Evolutionary conservation across 2,329 filamentous ascomycete genomes (phyloP).

Genomic region (Teratosphaeria pseudoeucalypti): DNA sequence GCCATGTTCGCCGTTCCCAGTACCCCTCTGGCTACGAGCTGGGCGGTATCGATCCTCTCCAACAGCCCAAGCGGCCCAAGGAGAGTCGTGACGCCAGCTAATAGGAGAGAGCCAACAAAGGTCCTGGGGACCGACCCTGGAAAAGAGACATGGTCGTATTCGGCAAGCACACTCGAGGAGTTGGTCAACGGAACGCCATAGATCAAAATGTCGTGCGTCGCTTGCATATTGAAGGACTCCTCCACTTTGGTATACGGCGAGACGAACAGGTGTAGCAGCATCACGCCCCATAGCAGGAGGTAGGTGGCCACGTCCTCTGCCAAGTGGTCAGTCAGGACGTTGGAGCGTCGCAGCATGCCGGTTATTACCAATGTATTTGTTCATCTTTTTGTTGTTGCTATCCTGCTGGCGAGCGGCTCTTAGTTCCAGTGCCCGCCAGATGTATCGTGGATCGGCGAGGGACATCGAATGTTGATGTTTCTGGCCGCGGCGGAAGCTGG

Average conservation of each 20-base stretch:
- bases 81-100: constrained; percentile 64
- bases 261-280: constrained; percentile 22
- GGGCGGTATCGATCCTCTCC: constrained; percentile 38
- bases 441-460: background rate
- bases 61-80: constrained; percentile 45
- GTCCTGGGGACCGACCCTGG: constrained; percentile 85
- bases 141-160: constrained; percentile 84
- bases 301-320: background rate
- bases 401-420: background rate
- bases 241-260: constrained; percentile 94
- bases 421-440: constrained; percentile 6
- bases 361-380: background rate
- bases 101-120: constrained; percentile 69
- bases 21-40: constrained; percentile 58
- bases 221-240: constrained; percentile 96
- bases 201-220: constrained; percentile 75
- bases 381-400: background rate
- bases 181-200: constrained; percentile 57
- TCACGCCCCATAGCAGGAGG: constrained; percentile 47
- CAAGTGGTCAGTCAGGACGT: background rate
- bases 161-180: constrained; percentile 25
- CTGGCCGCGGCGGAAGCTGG: background rate
- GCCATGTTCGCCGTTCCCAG: constrained; percentile 67
- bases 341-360: background rate
- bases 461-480: background rate